Conservation (phyloP, 2,329 filamentous ascomycete species). For the Trichoderma atrobrunneum region DNA sequence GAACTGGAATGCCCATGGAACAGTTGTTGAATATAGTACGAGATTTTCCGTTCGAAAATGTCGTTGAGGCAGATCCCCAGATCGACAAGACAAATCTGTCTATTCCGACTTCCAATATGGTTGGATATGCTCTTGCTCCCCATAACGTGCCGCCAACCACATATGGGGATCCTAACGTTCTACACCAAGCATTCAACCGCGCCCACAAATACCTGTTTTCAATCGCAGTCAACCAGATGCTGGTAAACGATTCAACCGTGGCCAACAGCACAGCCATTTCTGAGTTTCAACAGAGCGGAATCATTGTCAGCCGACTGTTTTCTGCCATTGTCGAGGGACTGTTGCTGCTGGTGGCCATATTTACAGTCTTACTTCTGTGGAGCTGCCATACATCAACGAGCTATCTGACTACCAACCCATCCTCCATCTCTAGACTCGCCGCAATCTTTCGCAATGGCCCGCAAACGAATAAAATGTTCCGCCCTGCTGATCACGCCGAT, state of each 20-base stretch:
- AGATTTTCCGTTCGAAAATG: slow-evolving; percentile 28
- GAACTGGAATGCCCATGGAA: slow-evolving; percentile 23
- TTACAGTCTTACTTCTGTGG: slow-evolving; percentile 23
- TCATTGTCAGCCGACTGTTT: slow-evolving; percentile 35
- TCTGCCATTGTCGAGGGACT: slow-evolving; percentile 32
- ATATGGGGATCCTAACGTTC: slow-evolving; percentile 6
- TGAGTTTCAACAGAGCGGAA: slow-evolving; percentile 26
- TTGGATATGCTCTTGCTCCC: slow-evolving; percentile 33
- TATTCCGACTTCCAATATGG: slow-evolving; percentile 32
- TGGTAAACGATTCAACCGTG: slow-evolving; percentile 20
- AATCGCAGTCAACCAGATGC: slow-evolving; percentile 21
- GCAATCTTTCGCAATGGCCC: slow-evolving; percentile 20
- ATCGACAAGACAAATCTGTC: slow-evolving; percentile 19
- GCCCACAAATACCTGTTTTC: slow-evolving; percentile 36
- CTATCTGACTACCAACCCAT: slow-evolving; percentile 28
- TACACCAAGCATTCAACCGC: slow-evolving; percentile 23
- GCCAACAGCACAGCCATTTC: slow-evolving; percentile 11
- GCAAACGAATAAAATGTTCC: slow-evolving; percentile 7
- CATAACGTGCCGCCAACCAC: neutral
- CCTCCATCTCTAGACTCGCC: slow-evolving; percentile 11
- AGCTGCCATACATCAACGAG: slow-evolving; percentile 3
- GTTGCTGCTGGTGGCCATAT: slow-evolving; percentile 24
- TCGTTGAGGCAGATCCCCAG: slow-evolving; percentile 29
- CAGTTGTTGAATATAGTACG: too few relatives aligned
- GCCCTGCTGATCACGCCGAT: slow-evolving; percentile 14